These are phyloP conservation scores for Immersiella caudata DNA, from an alignment of 495 filamentous ascomycete species.

Conservation along the genomic window DNA sequence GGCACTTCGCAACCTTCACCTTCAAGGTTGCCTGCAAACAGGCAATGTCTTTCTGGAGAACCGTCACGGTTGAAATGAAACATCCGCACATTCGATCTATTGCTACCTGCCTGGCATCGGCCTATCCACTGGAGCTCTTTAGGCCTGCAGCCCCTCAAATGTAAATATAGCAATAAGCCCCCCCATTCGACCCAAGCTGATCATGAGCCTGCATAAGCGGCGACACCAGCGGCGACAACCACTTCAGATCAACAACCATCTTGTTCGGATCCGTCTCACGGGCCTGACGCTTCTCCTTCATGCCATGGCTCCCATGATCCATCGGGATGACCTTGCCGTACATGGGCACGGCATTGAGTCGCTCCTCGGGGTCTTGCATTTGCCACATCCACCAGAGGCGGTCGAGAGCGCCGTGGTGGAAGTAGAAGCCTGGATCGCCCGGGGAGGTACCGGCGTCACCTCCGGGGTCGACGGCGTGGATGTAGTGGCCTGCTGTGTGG, in stretches of 20 bases:
- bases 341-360: conserved; percentile 35
- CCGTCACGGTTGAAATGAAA: too few species aligned
- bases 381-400: conserved; percentile 73
- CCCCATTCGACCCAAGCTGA: conserved; percentile 40
- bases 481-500: conserved; percentile 66
- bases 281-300: background rate
- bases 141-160: conserved; percentile 30
- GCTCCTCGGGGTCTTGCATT: conserved; percentile 50
- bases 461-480: conserved; percentile 61
- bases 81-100: too few species aligned
- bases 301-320: background rate
- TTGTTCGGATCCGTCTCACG: conserved; percentile 11
- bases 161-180: conserved; percentile 45
- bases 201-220: conserved; percentile 42
- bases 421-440: conserved; percentile 68
- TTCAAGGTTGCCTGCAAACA: too few species aligned
- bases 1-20: too few species aligned
- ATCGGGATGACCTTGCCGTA: conserved; percentile 5
- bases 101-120: too few species aligned
- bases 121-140: too few species aligned
- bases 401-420: conserved; percentile 68
- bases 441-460: conserved; percentile 58
- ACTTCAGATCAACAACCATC: conserved; percentile 37
- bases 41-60: too few species aligned
- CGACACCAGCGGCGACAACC: conserved; percentile 31